Conservation (phyloP, 495 filamentous ascomycete species). For the Endocarpon pusillum region DNA sequence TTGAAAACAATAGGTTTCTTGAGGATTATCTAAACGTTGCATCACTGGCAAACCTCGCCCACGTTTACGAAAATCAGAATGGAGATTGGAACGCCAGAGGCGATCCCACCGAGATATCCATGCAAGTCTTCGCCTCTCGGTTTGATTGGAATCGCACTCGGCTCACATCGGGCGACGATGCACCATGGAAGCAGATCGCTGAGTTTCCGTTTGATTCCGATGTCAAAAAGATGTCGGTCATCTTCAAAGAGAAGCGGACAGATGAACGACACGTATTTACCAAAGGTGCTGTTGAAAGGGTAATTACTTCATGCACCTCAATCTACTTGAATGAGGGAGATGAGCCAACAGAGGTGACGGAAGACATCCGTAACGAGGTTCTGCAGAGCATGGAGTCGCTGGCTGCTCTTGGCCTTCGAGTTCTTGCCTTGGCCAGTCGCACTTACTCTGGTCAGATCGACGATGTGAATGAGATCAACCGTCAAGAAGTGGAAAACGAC, state of each 20-base stretch:
- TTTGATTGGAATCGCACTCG: slow-evolving; percentile 41
- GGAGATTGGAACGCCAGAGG: slow-evolving; percentile 43
- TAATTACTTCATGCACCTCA: slow-evolving; percentile 49
- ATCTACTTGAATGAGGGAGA: slow-evolving; percentile 27
- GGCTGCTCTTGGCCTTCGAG: slow-evolving; percentile 46
- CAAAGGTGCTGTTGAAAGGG: slow-evolving; percentile 68
- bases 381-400: slow-evolving; percentile 47
- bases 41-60: slow-evolving; percentile 49
- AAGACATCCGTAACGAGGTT: slow-evolving; percentile 29
- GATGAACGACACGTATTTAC: slow-evolving; percentile 38
- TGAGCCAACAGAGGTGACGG: slow-evolving; percentile 21
- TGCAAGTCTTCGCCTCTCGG: slow-evolving; percentile 49
- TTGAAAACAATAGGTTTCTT: slow-evolving; percentile 24
- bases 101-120: slow-evolving; percentile 53
- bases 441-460: slow-evolving; percentile 15
- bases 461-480: slow-evolving; percentile 27
- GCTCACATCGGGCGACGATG: slow-evolving; percentile 31
- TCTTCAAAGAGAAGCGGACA: slow-evolving; percentile 27
- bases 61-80: slow-evolving; percentile 28
- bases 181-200: slow-evolving; percentile 36
- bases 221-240: slow-evolving; percentile 53
- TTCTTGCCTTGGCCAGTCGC: slow-evolving; percentile 41
- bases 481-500: slow-evolving; percentile 39
- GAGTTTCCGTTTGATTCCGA: slow-evolving; percentile 54
- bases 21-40: slow-evolving; percentile 41